phyloP scores from a whole-genome alignment of 495 filamentous ascomycete genomes.

The Penicillium mononematosum region DNA sequence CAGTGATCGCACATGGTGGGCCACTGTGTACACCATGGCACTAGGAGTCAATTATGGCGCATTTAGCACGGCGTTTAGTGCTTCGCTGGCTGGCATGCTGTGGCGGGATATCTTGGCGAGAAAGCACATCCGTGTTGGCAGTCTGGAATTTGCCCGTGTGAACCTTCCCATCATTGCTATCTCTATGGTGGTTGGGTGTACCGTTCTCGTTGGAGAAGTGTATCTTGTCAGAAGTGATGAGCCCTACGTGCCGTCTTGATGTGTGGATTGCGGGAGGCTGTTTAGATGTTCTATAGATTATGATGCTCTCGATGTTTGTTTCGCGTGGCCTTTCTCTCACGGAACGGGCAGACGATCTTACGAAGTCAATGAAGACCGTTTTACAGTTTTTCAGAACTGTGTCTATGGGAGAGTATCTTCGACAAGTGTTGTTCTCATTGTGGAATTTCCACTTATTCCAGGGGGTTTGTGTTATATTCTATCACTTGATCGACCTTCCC shows the following conservation, averaged over 20 bases:
- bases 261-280: not conserved
- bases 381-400: not conserved
- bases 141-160: constrained; percentile 59
- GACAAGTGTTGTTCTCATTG: not conserved
- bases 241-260: constrained; percentile 17
- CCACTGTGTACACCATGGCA: constrained; percentile 65
- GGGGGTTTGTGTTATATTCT: not conserved
- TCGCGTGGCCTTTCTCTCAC: not conserved
- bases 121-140: constrained; percentile 59
- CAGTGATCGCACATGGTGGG: constrained; percentile 61
- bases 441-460: not conserved
- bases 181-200: constrained; percentile 60
- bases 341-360: constrained; percentile 2
- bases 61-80: constrained; percentile 65
- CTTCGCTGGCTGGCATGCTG: constrained; percentile 62
- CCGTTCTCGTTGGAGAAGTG: constrained; percentile 57
- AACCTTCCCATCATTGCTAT: constrained; percentile 68
- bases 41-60: constrained; percentile 68
- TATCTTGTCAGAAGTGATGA: constrained; percentile 46
- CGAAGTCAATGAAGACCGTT: constrained; percentile 7
- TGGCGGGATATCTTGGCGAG: constrained; percentile 64
- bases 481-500: not conserved
- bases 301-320: not conserved
- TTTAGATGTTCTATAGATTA: constrained; percentile 7
- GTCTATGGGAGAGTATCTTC: not conserved